Base-by-base conservation (phyloP, 805 yeast genomes). In the Cyberlindnera amylophila region DNA sequence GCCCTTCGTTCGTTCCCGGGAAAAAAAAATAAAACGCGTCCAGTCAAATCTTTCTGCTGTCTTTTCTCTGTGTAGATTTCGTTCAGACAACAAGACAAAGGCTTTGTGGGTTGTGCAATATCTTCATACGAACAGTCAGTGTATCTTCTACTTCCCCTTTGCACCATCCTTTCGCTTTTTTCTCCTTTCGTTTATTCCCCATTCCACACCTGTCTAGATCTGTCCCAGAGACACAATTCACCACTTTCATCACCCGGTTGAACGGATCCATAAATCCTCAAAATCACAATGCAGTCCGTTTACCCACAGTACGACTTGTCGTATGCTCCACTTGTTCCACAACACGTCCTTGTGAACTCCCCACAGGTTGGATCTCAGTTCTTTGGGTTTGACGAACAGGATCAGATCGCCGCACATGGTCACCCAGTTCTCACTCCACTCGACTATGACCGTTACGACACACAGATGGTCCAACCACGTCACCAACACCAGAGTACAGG, bases 281-380 rank as follows among this genome's bases (percentile, higher is more conserved):
- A n/a, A n/a, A n/a, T n/a, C n/a, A n/a, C 15, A 11, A 55, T 56
- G 61, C 59, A 55, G 43, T 54, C 58, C 16, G 27, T 53, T 11
- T 57, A 57, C 44, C 44, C 50, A 16, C 52, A 49, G 11, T 54
- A 53, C 36, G 61, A 57, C 11, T 30, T 53, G 26, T 44, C 55
- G 18, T 57, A 51, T 39, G 43, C 54, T 2, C 54, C 54, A 6
- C 30, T 57, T 39, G 49, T 53, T 3, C 55, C 58, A 5, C 62
- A 57, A 39, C 58, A 55, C 35, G 34, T 56, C 32, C 35, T 56
- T 12, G 47, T 57, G 24, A 46, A 44, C 32, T 52, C 61, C 1
- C 58, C 59, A 4, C 54, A 49, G 30, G 19, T 39, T 10, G 44
- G 44, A 35, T 36, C 41, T 23, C 46, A 49, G 32, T 45, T 41